Evolutionary conservation across 192 early-diverging fungal genomes (phyloP).

Genomic region (Coemansia sp.): DNA sequence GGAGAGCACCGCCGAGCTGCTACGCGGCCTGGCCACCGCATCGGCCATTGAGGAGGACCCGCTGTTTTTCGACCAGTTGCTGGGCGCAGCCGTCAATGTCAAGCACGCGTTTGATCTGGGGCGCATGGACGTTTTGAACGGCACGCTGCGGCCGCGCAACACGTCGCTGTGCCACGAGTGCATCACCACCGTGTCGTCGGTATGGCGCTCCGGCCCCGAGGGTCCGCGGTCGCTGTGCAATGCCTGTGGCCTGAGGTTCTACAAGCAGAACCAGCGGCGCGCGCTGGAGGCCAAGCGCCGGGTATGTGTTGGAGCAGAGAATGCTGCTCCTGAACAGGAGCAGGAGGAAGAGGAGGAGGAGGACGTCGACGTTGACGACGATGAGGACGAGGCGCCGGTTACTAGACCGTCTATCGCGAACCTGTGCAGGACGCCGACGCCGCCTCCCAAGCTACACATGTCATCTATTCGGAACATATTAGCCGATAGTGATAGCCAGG

Average conservation of each 20-base stretch:
- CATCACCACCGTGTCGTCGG: slow-evolving; percentile 50
- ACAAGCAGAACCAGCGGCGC: slow-evolving; percentile 53
- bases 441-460: not conserved
- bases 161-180: slow-evolving; percentile 52
- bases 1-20: slow-evolving; percentile 47
- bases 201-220: slow-evolving; percentile 51
- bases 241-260: slow-evolving; percentile 59
- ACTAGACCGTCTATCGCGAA: slow-evolving; percentile 20
- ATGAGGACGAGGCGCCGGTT: slow-evolving; percentile 2
- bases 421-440: slow-evolving; percentile 11
- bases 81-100: slow-evolving; percentile 46
- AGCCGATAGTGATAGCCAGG: too few relatives aligned
- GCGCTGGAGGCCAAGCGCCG: slow-evolving; percentile 45
- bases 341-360: slow-evolving; percentile 1
- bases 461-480: too few relatives aligned
- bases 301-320: too few relatives aligned
- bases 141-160: slow-evolving; percentile 48
- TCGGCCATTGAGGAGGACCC: slow-evolving; percentile 45
- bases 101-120: slow-evolving; percentile 52
- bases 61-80: slow-evolving; percentile 50
- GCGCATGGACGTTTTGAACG: slow-evolving; percentile 49
- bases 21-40: slow-evolving; percentile 39
- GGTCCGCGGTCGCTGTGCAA: slow-evolving; percentile 57
- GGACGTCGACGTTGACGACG: not conserved
- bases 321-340: slow-evolving; percentile 4